Evolutionary conservation across 2,329 filamentous ascomycete species (phyloP).

Genomic region (Sclerotinia trifoliorum): DNA sequence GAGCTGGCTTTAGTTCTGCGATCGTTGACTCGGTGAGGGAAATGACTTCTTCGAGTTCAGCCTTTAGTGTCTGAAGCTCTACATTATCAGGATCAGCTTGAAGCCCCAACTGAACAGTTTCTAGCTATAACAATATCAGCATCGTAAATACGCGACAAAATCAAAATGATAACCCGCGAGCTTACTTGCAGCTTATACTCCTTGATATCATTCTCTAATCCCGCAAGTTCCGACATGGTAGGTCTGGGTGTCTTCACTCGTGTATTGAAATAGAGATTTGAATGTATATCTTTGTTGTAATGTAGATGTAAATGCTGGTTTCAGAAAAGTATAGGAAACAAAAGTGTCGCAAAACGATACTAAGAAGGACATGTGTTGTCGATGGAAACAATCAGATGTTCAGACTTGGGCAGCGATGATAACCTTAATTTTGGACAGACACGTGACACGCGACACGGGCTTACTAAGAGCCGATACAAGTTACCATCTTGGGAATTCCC

Average conservation of each 20-base stretch:
- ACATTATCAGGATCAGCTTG: conserved; percentile 77
- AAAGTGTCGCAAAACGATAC: neutral
- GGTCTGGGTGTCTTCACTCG: neutral
- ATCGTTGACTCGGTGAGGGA: conserved; percentile 75
- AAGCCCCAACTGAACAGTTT: conserved; percentile 72
- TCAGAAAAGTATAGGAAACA: neutral
- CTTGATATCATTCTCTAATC: conserved; percentile 50
- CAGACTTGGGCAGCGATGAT: neutral
- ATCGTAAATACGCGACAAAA: neutral
- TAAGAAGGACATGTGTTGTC: neutral
- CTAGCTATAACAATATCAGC: conserved; percentile 55
- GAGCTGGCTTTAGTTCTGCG: conserved; percentile 64
- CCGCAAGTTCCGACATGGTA: conserved; percentile 35
- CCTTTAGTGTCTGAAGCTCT: conserved; percentile 73
- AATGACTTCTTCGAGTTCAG: conserved; percentile 81
- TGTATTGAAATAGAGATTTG: neutral
- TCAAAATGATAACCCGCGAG: neutral
- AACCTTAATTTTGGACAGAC: neutral
- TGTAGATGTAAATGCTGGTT: neutral
- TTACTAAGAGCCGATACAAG: conserved; percentile 5
- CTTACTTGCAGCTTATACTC: conserved; percentile 59
- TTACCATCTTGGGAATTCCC: conserved; percentile 5
- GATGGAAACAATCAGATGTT: neutral
- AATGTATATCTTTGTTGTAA: neutral
- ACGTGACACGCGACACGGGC: neutral